Evolutionary conservation across 1,139 yeast species (phyloP).

Genomic region (Taphrina deformans): DNA sequence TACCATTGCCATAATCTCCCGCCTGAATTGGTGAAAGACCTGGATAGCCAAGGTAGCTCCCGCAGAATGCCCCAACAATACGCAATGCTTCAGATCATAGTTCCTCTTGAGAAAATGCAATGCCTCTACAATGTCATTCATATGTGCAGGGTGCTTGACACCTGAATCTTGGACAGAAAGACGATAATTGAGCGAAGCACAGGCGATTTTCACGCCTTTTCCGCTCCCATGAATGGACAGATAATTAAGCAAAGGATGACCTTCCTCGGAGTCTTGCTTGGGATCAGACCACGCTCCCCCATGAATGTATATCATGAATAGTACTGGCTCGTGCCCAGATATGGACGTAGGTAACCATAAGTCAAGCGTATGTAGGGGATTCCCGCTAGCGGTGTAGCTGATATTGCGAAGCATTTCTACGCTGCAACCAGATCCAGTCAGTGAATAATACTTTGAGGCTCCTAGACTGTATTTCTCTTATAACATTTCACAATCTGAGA

Average conservation of each 20-base stretch:
- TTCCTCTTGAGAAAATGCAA: slow-evolving; percentile 45
- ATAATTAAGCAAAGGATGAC: slow-evolving; percentile 47
- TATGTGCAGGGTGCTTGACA: slow-evolving; percentile 63
- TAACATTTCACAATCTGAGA: not conserved
- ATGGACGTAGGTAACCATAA: slow-evolving; percentile 6
- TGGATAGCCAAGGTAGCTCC: slow-evolving; percentile 75
- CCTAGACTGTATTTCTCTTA: not conserved
- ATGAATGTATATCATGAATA: slow-evolving; percentile 57
- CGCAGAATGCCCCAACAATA: slow-evolving; percentile 73
- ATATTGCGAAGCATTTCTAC: slow-evolving; percentile 1
- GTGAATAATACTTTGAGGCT: too few relatives aligned
- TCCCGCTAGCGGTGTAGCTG: not conserved
- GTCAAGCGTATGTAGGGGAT: slow-evolving; percentile 9
- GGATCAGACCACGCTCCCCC: slow-evolving; percentile 93
- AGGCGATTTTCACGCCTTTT: slow-evolving; percentile 33
- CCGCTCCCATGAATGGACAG: slow-evolving; percentile 35
- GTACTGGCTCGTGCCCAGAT: slow-evolving; percentile 41
- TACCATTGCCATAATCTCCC: slow-evolving; percentile 40
- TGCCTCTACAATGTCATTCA: slow-evolving; percentile 57
- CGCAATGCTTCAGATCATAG: slow-evolving; percentile 44
- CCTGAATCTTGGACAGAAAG: slow-evolving; percentile 54
- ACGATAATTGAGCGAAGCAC: slow-evolving; percentile 63
- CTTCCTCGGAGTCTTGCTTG: slow-evolving; percentile 59
- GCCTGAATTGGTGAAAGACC: slow-evolving; percentile 44
- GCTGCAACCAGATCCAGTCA: too few relatives aligned